These are phyloP conservation scores for Durio zibethinus DNA, from an alignment of 345 rosid species.

Conservation along the genomic window DNA sequence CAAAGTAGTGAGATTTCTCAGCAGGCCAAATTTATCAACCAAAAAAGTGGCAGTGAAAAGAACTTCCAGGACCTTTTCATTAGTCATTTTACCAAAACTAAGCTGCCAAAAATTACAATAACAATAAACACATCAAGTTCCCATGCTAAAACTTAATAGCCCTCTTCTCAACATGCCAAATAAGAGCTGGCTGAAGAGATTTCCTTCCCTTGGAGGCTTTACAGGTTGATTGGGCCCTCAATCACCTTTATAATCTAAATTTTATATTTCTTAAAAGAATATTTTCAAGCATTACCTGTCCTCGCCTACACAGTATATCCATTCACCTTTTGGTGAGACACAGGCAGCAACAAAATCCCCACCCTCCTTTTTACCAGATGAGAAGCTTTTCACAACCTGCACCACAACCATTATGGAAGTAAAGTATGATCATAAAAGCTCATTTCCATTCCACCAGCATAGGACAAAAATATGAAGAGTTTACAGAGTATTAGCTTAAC, in stretches of 20 bases:
- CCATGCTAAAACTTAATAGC: neutral
- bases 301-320: constrained; percentile 97
- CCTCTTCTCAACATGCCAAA: neutral
- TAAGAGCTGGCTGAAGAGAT: neutral
- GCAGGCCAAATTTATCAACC: neutral
- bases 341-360: constrained; percentile 94
- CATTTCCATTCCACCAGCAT: constrained; percentile 8
- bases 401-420: constrained; percentile 9
- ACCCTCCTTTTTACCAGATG: constrained; percentile 96
- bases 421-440: constrained; percentile 18
- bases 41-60: neutral
- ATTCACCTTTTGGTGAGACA: constrained; percentile 93
- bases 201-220: neutral
- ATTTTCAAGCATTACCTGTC: constrained; percentile 49
- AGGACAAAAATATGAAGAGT: neutral
- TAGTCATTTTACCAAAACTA: neutral
- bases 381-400: constrained; percentile 97
- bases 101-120: neutral
- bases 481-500: neutral
- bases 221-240: neutral
- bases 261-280: neutral
- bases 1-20: neutral
- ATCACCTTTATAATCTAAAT: constrained; percentile 3
- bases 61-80: neutral
- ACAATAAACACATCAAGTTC: neutral